Percentiles rank a stretch among this genome's conserved stretches.
Evolutionary conservation across 768 basidiomycete genomes (phyloP).

Genomic region (Xerocomellus chrysenteron): DNA sequence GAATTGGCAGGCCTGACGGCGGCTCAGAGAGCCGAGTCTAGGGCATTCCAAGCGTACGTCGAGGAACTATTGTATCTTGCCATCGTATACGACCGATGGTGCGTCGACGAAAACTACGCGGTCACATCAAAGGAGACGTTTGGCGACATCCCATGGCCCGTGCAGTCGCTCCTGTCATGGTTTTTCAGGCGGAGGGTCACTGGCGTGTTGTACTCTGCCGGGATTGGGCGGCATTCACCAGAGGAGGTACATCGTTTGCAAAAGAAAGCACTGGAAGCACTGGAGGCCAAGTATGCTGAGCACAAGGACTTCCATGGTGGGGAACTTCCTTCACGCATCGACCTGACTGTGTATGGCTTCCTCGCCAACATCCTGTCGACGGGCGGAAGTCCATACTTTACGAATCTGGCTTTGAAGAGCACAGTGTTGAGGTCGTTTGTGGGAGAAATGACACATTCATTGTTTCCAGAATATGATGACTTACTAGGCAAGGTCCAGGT

Average conservation of each 20-base stretch:
- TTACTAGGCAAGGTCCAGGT: constrained; percentile 12
- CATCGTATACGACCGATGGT: constrained; percentile 33
- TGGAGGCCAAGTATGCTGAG: constrained; percentile 27
- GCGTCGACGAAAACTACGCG: constrained; percentile 26
- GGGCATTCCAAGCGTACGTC: constrained; percentile 35
- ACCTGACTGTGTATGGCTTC: constrained; percentile 31
- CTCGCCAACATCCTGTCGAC: constrained; percentile 29
- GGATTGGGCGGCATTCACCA: constrained; percentile 34
- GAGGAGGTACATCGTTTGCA: constrained; percentile 32
- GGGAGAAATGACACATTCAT: constrained; percentile 20
- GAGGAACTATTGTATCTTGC: constrained; percentile 32
- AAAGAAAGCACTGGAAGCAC: constrained; percentile 30
- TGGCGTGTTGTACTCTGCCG: constrained; percentile 17
- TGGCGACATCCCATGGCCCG: constrained; percentile 12
- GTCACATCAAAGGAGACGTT: constrained; percentile 13
- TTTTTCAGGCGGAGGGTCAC: constrained; percentile 20
- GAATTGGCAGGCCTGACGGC: constrained; percentile 25
- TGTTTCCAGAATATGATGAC: constrained; percentile 30
- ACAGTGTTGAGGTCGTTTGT: constrained; percentile 19
- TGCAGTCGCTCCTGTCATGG: constrained; percentile 26
- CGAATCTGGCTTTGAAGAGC: constrained; percentile 21
- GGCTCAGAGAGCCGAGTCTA: constrained; percentile 31
- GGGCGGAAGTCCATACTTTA: constrained; percentile 28
- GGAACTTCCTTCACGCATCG: constrained; percentile 28
- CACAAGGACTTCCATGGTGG: constrained; percentile 28